A percentile compares a stretch with the other conserved stretches of the same genome.
These are phyloP conservation scores for Nakazawaea ambrosiae DNA, from an alignment of 805 yeast species.

Conservation along the genomic window DNA sequence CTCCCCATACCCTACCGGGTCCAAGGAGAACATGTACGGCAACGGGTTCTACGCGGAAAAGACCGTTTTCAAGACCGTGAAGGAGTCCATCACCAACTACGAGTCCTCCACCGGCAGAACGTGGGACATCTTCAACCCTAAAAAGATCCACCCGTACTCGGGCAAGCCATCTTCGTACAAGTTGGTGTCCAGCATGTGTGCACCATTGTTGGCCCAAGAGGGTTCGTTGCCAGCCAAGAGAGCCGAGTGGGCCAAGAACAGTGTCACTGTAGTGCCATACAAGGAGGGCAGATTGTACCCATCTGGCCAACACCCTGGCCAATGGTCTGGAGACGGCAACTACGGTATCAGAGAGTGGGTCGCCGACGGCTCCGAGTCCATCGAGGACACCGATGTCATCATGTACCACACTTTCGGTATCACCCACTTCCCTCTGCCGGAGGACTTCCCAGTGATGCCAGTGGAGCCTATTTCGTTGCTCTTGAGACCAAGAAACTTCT, in stretches of 20 bases:
- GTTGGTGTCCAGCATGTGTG: slow-evolving; percentile 56
- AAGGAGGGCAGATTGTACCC: slow-evolving; percentile 58
- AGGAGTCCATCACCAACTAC: slow-evolving; percentile 46
- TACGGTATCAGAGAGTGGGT: slow-evolving; percentile 51
- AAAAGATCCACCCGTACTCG: slow-evolving; percentile 47
- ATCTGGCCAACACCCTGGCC: slow-evolving; percentile 58
- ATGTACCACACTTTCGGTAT: slow-evolving; percentile 67
- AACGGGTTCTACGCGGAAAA: slow-evolving; percentile 54
- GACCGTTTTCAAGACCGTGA: slow-evolving; percentile 49
- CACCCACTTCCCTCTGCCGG: slow-evolving; percentile 70
- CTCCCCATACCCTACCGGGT: slow-evolving; percentile 46
- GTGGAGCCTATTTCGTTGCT: slow-evolving; percentile 59
- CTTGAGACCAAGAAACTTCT: slow-evolving; percentile 61
- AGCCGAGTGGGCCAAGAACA: slow-evolving; percentile 59
- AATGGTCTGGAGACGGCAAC: slow-evolving; percentile 48
- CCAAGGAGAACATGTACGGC: slow-evolving; percentile 53
- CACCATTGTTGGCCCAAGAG: slow-evolving; percentile 54
- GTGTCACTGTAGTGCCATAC: slow-evolving; percentile 59
- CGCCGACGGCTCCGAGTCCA: slow-evolving; percentile 39
- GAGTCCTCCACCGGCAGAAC: slow-evolving; percentile 49
- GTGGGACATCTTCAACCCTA: slow-evolving; percentile 62
- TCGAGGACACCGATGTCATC: slow-evolving; percentile 54
- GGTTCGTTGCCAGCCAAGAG: slow-evolving; percentile 60
- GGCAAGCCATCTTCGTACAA: slow-evolving; percentile 60
- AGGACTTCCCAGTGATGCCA: slow-evolving; percentile 73